Evolutionary conservation across 768 basidiomycete genomes (phyloP), one percentile per base, ranked within the genome.

Genomic region (Pholiota microspora): DNA sequence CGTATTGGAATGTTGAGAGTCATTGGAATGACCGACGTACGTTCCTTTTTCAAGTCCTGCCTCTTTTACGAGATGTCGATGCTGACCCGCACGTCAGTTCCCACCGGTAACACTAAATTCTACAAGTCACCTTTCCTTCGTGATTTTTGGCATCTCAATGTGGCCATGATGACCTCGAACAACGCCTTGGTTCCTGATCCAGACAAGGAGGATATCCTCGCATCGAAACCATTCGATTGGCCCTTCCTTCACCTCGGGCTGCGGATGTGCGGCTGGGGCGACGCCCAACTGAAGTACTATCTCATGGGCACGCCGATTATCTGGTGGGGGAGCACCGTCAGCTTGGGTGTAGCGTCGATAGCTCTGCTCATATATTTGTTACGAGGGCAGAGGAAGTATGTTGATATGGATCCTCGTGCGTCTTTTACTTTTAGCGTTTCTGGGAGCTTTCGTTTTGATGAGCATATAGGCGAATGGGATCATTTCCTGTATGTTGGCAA

Each of bases 81-180:
- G 12, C 29, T 31, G 12, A 31, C 29, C 6, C 12, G 6, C 12
- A 31, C 29, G 6, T 31, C 29, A 97, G 92, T 99, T 8, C 93
- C 94, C 9, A 63, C 83, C 3, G 96, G 91, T 2, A 78, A 96
- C 35, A 79, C 81, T 56, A 94, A 91, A 64, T 82, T 86, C 54
- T 97, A 96, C 74, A 79, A 74, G 34, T 96, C 96, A 1, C 89
- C 96, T 0, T 99, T 99, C 81, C 73, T 96, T 44, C 86, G 90
- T 49, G 96, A 99, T 73, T 99, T 99, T 72, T 95, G 93, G 87
- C 96, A 99, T 68, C 83, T 99, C 53, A 99, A 99, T 65, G 93
- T 99, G 23, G 97, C 95, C 7, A 99, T 99, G 97, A 94, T 95
- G 92, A 97, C 96, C 0, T 98, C 97, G 4, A 99, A 99, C 76